These are phyloP conservation scores for Radiomyces spectabilis DNA, from an alignment of 192 early-diverging fungal genomes.

Conservation along the genomic window DNA sequence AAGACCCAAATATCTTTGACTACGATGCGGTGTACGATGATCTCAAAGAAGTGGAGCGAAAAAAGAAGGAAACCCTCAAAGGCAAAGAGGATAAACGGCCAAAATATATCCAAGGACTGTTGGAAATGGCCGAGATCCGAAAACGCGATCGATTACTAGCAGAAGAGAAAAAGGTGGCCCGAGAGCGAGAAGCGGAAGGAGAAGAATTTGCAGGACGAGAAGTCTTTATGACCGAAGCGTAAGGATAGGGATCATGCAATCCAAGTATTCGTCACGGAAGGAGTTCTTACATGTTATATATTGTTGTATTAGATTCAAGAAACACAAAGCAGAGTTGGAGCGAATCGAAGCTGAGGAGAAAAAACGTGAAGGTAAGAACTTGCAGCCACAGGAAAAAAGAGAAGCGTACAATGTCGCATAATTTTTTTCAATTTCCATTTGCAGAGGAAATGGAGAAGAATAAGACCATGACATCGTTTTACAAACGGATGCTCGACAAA, in stretches of 20 bases:
- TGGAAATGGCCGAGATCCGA: constrained; percentile 56
- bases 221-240: constrained; percentile 71
- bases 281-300: too few relatives aligned
- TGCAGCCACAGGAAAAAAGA: too few relatives aligned
- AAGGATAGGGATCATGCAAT: too few relatives aligned
- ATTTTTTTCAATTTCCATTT: background rate
- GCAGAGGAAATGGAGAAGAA: constrained; percentile 13
- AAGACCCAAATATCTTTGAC: constrained; percentile 68
- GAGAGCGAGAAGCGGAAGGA: constrained; percentile 65
- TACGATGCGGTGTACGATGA: constrained; percentile 75
- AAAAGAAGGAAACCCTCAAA: constrained; percentile 41
- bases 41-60: constrained; percentile 51
- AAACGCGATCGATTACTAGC: constrained; percentile 64
- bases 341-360: constrained; percentile 53
- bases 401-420: too few relatives aligned
- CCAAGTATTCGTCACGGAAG: too few relatives aligned
- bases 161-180: constrained; percentile 59
- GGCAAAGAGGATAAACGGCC: constrained; percentile 37
- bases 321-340: constrained; percentile 56
- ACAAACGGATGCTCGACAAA: constrained; percentile 50
- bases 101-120: constrained; percentile 55
- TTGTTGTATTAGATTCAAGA: constrained; percentile 29
- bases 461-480: constrained; percentile 50
- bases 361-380: constrained; percentile 37
- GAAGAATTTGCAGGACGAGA: constrained; percentile 73